A percentile compares a stretch with the other conserved stretches of the same genome.
These are phyloP conservation scores for Rhodamnia argentea DNA, from an alignment of 345 rosid genomes.

Conservation along the genomic window DNA sequence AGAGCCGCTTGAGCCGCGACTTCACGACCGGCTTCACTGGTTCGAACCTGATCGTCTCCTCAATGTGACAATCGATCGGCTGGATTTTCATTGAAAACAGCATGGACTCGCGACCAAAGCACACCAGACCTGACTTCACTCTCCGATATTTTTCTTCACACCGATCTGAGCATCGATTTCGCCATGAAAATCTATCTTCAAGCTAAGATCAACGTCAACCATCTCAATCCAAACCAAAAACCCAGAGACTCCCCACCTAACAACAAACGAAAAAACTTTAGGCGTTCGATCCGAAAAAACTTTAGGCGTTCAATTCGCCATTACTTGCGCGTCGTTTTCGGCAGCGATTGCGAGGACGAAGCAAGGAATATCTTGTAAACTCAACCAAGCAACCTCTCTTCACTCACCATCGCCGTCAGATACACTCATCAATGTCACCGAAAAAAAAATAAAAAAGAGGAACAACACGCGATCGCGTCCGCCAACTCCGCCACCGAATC, in stretches of 20 bases:
- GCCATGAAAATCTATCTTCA: not conserved
- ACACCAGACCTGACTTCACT: not conserved
- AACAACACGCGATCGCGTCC: not conserved
- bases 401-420: not conserved
- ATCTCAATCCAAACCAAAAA: not conserved
- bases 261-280: not conserved
- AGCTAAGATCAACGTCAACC: not conserved
- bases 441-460: too few relatives aligned
- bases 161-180: not conserved
- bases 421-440: not conserved
- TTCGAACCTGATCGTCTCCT: conserved; percentile 17
- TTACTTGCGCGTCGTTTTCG: conserved; percentile 12
- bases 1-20: conserved; percentile 74
- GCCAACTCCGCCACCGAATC: not conserved
- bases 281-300: not conserved
- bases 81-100: conserved; percentile 67
- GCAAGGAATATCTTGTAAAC: conserved; percentile 58
- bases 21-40: conserved; percentile 51
- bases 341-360: conserved; percentile 29
- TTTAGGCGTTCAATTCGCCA: not conserved
- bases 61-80: conserved; percentile 43
- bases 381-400: conserved; percentile 16
- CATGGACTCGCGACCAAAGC: conserved; percentile 9
- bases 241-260: not conserved
- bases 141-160: not conserved